phyloP scores from a whole-genome alignment of 331 rosid genomes.

The Quercus tomentella region DNA sequence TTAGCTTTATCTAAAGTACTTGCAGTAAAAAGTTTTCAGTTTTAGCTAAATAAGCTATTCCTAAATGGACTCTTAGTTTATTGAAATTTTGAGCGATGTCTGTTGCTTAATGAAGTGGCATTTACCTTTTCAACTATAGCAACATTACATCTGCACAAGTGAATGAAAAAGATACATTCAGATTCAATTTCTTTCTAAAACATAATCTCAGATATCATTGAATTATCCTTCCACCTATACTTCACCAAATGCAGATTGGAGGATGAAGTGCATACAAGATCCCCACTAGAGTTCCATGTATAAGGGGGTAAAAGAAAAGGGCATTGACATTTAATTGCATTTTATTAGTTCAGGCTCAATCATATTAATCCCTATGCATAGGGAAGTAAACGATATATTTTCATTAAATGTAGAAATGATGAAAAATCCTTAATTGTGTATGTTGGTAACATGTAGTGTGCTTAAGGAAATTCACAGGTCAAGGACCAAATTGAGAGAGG shows the following conservation, averaged over 20 bases:
- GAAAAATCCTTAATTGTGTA: background rate
- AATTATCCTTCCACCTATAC: background rate
- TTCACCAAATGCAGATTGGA: background rate
- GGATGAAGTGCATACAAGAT: background rate
- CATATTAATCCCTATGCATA: background rate
- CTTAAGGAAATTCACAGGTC: background rate
- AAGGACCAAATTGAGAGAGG: background rate
- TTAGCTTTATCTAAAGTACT: too few species aligned
- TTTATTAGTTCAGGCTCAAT: background rate
- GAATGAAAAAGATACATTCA: background rate
- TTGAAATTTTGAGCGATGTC: background rate
- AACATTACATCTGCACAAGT: background rate
- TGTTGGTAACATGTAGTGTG: background rate
- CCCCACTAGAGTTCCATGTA: background rate
- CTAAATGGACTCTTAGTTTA: background rate
- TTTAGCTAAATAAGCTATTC: too few species aligned
- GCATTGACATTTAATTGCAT: background rate
- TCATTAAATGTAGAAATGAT: background rate
- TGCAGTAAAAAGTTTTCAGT: too few species aligned
- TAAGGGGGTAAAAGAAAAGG: background rate
- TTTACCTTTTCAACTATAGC: background rate
- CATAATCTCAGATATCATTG: background rate
- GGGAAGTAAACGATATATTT: background rate
- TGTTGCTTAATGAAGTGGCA: background rate
- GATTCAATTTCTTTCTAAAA: background rate